Base-by-base conservation (phyloP, 768 basidiomycete genomes). In the Calocybe gangraenosa region DNA sequence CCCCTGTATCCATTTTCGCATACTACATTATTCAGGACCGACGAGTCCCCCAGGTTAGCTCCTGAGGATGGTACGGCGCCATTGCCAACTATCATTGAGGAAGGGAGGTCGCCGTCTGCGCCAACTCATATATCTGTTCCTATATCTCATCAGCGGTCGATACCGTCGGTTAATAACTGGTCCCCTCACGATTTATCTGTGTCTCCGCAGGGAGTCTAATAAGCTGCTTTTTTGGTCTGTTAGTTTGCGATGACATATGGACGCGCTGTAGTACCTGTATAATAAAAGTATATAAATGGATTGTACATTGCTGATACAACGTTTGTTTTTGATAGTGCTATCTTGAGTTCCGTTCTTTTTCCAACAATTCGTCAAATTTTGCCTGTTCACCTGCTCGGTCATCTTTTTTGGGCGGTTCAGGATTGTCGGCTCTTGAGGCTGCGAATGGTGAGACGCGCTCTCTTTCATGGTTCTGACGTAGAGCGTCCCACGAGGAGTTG, bases 1-100 rank as follows among this genome's bases (percentile, higher is more conserved):
- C 88, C 88, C 9, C 70, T 89, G 34, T 90, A 85, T 67, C 85
- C 84, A 3, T 89, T 89, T 60, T 89, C 87, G n/a, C 79, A 81
- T 53, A 65, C 74, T 40, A 73, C 78, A 11, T 59, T 84, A 33
- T 87, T 82, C 65, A 62, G 77, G 48, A 79, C 74, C 47, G 68
- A 74, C 37, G 69, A 71, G 50, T 50, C 57, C 30, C 52, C 64
- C n/a, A 57, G 51, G 17, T 25, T 47, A 17, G 53, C 63, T 7
- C 56, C 59, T 9, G 63, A 65, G 33, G 69, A 71, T 32, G 54
- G 53, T 34, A 40, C 56, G 13, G 68, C 67, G 17, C 71, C 74
- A 10, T 53, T 75, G 40, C 69, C 70, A 19, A 70, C 63, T 50
- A 60, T 69, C 47, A 66, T 67, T 10, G 64, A 64, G 42, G 61